These are phyloP conservation scores for Aquilaria agallochum DNA, from an alignment of 441 rosid genomes.

Conservation along the genomic window DNA sequence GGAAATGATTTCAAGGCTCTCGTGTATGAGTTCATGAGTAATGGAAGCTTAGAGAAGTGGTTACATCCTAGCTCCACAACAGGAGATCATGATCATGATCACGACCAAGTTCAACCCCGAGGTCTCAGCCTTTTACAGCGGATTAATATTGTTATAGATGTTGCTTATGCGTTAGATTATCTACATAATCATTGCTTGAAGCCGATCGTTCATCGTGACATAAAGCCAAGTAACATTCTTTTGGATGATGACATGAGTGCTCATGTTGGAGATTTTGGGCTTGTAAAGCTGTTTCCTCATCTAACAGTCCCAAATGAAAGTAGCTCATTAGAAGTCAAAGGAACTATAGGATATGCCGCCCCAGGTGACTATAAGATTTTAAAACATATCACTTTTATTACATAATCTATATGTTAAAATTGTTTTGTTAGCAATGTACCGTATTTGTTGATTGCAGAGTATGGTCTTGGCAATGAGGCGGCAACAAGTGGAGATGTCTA, in stretches of 20 bases:
- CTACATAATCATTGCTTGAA: slow-evolving; percentile 13
- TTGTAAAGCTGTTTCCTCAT: slow-evolving; percentile 9
- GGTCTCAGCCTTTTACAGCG: slow-evolving; percentile 8
- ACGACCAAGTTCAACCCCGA: slow-evolving; percentile 12
- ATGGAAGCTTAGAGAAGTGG: background rate
- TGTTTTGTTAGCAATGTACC: background rate
- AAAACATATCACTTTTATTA: background rate
- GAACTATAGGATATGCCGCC: slow-evolving; percentile 20
- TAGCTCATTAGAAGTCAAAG: background rate
- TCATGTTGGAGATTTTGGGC: slow-evolving; percentile 15
- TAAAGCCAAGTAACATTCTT: slow-evolving; percentile 6
- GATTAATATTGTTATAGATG: slow-evolving; percentile 11
- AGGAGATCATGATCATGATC: background rate
- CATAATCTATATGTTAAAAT: background rate
- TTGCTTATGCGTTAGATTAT: slow-evolving; percentile 15
- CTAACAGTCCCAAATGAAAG: slow-evolving; percentile 3
- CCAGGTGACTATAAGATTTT: slow-evolving; percentile 15
- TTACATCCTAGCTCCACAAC: slow-evolving; percentile 8
- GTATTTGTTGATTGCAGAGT: slow-evolving; percentile 10
- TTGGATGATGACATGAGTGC: slow-evolving; percentile 12
- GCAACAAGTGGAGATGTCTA: slow-evolving; percentile 27
- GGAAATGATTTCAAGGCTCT: too few species aligned
- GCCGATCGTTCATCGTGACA: background rate
- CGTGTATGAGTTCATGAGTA: too few species aligned
- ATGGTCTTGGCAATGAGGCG: slow-evolving; percentile 20